Percentiles rank a stretch among this genome's conserved stretches.
These are phyloP conservation scores for Aureobasidium subglaciale DNA, from an alignment of 2,329 filamentous ascomycete genomes.

Conservation along the genomic window DNA sequence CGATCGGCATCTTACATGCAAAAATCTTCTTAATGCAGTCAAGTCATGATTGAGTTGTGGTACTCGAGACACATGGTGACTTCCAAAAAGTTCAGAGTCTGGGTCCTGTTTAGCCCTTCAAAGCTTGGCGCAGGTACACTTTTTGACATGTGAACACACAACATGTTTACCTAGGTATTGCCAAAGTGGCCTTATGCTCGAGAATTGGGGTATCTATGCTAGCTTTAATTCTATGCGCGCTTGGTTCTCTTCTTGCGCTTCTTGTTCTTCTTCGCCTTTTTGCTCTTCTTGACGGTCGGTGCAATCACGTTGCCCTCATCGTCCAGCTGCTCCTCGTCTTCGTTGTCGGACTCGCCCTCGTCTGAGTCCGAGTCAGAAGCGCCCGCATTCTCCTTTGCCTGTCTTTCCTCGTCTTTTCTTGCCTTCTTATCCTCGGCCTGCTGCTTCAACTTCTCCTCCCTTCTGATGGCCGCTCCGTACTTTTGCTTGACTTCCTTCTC, in stretches of 20 bases:
- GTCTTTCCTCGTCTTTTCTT: slow-evolving; percentile 20
- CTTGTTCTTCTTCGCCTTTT: slow-evolving; percentile 22
- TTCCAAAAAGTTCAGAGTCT: not conserved
- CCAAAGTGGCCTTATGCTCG: not conserved
- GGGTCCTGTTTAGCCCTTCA: not conserved
- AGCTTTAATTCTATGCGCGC: slow-evolving; percentile 10
- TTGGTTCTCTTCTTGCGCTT: slow-evolving; percentile 32
- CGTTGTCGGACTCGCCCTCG: slow-evolving; percentile 18
- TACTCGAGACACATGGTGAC: not conserved
- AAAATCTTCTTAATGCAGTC: not conserved
- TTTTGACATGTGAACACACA: not conserved
- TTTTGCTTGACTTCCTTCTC: slow-evolving; percentile 70
- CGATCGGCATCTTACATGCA: not conserved
- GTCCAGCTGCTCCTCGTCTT: slow-evolving; percentile 20
- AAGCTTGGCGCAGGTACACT: not conserved
- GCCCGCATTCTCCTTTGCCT: slow-evolving; percentile 19
- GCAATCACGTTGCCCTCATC: slow-evolving; percentile 16
- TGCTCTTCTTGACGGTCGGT: slow-evolving; percentile 15
- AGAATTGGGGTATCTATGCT: slow-evolving; percentile 7
- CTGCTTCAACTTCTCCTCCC: slow-evolving; percentile 15
- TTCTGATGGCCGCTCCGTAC: slow-evolving; percentile 39
- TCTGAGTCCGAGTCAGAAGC: slow-evolving; percentile 8
- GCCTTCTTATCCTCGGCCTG: slow-evolving; percentile 16
- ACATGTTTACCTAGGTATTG: not conserved
- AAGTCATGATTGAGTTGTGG: not conserved